Evolutionary conservation across 371 early-diverging fungal species (phyloP).

Genomic region (Apophysomyces ossiformis): DNA sequence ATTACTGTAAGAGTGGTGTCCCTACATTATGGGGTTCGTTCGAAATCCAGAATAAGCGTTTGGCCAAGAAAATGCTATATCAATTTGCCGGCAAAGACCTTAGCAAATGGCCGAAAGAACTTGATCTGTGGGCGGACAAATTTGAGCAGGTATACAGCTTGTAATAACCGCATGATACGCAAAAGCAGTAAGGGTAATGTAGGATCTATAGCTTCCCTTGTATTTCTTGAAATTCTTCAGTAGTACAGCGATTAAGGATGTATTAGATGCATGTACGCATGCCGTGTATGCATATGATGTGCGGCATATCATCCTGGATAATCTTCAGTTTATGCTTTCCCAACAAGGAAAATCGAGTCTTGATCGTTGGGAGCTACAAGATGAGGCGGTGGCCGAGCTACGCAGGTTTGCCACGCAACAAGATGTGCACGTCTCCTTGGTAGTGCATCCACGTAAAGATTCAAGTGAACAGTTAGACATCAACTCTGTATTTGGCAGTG

Average conservation of each 20-base stretch:
- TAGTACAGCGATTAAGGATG: slow-evolving; percentile 68
- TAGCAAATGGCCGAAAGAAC: slow-evolving; percentile 46
- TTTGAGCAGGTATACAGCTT: slow-evolving; percentile 61
- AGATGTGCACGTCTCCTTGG: slow-evolving; percentile 78
- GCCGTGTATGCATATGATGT: slow-evolving; percentile 77
- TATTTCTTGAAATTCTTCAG: slow-evolving; percentile 83
- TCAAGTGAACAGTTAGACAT: slow-evolving; percentile 62
- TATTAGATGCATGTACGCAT: slow-evolving; percentile 72
- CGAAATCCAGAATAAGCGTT: slow-evolving; percentile 74
- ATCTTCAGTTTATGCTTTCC: slow-evolving; percentile 82
- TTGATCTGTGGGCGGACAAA: slow-evolving; percentile 60
- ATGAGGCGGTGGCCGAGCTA: slow-evolving; percentile 69
- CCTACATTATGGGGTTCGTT: slow-evolving; percentile 85
- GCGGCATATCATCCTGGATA: slow-evolving; percentile 77
- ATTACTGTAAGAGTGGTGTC: slow-evolving; percentile 74
- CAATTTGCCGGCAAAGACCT: slow-evolving; percentile 70
- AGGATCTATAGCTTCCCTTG: slow-evolving; percentile 59
- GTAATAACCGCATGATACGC: background rate
- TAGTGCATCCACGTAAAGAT: slow-evolving; percentile 80
- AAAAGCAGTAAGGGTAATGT: background rate
- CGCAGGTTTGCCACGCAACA: slow-evolving; percentile 74
- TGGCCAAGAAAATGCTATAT: slow-evolving; percentile 75
- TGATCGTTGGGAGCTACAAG: slow-evolving; percentile 78
- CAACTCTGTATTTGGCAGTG: slow-evolving; percentile 78
- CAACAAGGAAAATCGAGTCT: slow-evolving; percentile 62